Conservation (phyloP, 768 basidiomycete genomes). For the Panaeolus cyanescens region DNA sequence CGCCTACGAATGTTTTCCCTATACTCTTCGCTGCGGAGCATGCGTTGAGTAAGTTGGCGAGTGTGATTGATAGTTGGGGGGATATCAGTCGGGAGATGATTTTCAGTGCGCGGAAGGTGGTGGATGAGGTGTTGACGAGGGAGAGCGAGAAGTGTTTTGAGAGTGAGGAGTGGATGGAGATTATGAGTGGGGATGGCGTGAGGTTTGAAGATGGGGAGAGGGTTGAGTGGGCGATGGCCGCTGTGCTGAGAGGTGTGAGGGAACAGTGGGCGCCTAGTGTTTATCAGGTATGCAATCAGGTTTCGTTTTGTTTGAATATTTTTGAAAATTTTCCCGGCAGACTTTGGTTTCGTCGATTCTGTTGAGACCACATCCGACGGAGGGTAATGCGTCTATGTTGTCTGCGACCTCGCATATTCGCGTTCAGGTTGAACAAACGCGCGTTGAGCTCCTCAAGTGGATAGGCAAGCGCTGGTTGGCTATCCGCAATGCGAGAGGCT, state of each 20-base stretch:
- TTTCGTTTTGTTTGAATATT: background rate
- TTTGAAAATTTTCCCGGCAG: slow-evolving; percentile 32
- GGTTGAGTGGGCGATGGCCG: slow-evolving; percentile 64
- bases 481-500: slow-evolving; percentile 76
- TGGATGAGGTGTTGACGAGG: slow-evolving; percentile 62
- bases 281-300: slow-evolving; percentile 64
- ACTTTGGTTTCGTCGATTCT: slow-evolving; percentile 74
- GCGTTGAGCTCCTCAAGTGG: slow-evolving; percentile 68
- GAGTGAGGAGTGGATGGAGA: slow-evolving; percentile 68
- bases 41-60: slow-evolving; percentile 54
- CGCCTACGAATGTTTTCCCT: slow-evolving; percentile 65
- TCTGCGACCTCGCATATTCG: slow-evolving; percentile 71
- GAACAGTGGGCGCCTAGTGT: slow-evolving; percentile 65
- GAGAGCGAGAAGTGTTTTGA: slow-evolving; percentile 68
- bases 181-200: slow-evolving; percentile 74
- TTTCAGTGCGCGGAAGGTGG: slow-evolving; percentile 53
- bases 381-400: slow-evolving; percentile 62
- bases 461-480: slow-evolving; percentile 78
- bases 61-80: slow-evolving; percentile 72
- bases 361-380: slow-evolving; percentile 64
- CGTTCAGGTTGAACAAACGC: slow-evolving; percentile 72
- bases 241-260: slow-evolving; percentile 60
- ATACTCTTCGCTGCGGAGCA: slow-evolving; percentile 69
- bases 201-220: slow-evolving; percentile 79
- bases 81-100: slow-evolving; percentile 71